These are phyloP conservation scores for Hanseniaspora valbyensis DNA, from an alignment of 805 yeast genomes.

Conservation along the genomic window DNA sequence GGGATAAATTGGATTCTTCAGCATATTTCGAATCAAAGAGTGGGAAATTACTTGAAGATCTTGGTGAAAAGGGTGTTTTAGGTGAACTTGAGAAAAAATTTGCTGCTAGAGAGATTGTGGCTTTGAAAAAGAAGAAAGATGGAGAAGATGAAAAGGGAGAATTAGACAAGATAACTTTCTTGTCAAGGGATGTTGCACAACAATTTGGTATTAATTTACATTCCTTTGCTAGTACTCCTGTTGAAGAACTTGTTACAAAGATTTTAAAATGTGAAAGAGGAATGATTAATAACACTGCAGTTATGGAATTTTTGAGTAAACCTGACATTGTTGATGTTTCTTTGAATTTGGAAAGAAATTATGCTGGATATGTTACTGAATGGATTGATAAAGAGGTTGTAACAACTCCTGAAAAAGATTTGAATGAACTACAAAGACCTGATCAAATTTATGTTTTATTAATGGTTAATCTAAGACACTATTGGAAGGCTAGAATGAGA, in stretches of 20 bases:
- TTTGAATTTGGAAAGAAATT: conserved; percentile 53
- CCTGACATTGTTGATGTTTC: conserved; percentile 69
- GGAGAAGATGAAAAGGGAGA: conserved; percentile 24
- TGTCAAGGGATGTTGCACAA: conserved; percentile 80
- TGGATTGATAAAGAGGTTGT: conserved; percentile 35
- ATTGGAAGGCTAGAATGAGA: conserved; percentile 87
- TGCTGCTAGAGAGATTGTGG: conserved; percentile 63
- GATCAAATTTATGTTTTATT: conserved; percentile 77
- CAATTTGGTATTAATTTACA: conserved; percentile 92
- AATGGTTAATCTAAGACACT: conserved; percentile 70
- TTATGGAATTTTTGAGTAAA: conserved; percentile 73
- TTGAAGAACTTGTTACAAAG: conserved; percentile 55
- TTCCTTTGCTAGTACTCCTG: conserved; percentile 51
- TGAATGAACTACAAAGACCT: conserved; percentile 68
- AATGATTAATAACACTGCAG: conserved; percentile 55
- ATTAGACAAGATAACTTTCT: conserved; percentile 49
- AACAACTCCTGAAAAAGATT: conserved; percentile 54
- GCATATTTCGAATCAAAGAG: conserved; percentile 75
- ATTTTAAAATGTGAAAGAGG: conserved; percentile 67
- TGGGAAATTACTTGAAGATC: conserved; percentile 46
- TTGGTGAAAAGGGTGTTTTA: conserved; percentile 67
- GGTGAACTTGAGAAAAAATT: conserved; percentile 76
- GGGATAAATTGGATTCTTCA: conserved; percentile 85
- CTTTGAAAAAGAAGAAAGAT: conserved; percentile 32
- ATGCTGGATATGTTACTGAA: conserved; percentile 71